Percentiles rank a stretch among this genome's conserved stretches.
Conservation (phyloP, 2,329 filamentous ascomycete species). For the Mollisiaceae sp. region DNA sequence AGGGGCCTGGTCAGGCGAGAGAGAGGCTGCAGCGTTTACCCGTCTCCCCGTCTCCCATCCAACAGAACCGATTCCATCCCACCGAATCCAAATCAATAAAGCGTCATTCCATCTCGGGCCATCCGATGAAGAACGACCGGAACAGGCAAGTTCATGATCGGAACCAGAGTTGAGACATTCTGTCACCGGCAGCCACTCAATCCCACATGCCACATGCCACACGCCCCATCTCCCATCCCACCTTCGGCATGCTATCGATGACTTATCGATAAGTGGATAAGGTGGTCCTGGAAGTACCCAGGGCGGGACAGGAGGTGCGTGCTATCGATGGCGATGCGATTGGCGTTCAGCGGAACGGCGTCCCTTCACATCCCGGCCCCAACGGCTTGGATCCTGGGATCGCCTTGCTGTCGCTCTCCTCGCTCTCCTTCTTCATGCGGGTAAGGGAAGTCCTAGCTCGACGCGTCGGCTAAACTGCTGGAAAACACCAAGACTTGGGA, state of each 20-base stretch:
- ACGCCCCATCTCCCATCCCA: background rate
- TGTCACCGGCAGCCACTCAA: background rate
- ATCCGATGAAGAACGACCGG: background rate
- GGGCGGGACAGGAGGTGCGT: no score
- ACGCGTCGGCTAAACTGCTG: no score
- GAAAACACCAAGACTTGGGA: background rate
- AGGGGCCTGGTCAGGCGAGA: background rate
- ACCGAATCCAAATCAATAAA: constrained; percentile 2
- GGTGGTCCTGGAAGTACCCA: background rate
- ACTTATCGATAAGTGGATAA: constrained; percentile 3
- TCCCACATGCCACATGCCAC: no score
- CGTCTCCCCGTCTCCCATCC: background rate
- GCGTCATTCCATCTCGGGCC: background rate
- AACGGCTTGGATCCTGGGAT: constrained; percentile 5
- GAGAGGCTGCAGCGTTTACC: background rate
- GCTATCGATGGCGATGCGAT: background rate
- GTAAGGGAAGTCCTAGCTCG: background rate
- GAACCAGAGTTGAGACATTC: background rate
- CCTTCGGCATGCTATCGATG: background rate
- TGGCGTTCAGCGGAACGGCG: background rate
- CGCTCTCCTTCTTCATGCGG: background rate
- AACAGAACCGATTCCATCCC: background rate
- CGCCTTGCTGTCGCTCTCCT: background rate
- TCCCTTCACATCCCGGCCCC: background rate
- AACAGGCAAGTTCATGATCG: background rate